Evolutionary conservation across 1,284 basidiomycete species (phyloP).

Genomic region (Austropuccinia psidii): DNA sequence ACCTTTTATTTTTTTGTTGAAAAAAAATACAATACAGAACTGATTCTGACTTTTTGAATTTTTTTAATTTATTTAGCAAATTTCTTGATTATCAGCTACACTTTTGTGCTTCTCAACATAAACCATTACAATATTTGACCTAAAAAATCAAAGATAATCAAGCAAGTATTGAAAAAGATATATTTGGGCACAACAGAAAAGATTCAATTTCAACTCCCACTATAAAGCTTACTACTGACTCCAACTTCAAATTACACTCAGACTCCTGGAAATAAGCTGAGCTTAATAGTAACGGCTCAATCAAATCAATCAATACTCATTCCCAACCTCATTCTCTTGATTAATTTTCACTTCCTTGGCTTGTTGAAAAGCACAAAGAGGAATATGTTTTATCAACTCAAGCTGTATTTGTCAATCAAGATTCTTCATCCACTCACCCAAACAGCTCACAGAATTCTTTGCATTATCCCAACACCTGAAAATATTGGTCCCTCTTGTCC

Average conservation of each 20-base stretch:
- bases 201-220: slow-evolving; percentile 60
- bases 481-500: neutral
- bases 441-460: slow-evolving; percentile 22
- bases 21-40: neutral
- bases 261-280: neutral
- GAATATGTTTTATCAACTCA: neutral
- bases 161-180: slow-evolving; percentile 46
- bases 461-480: slow-evolving; percentile 2
- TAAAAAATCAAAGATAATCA: slow-evolving; percentile 43
- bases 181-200: slow-evolving; percentile 49
- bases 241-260: slow-evolving; percentile 38
- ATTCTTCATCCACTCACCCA: slow-evolving; percentile 11
- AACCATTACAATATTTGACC: neutral
- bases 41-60: too few relatives aligned
- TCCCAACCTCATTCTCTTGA: neutral
- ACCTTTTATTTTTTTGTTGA: too few relatives aligned
- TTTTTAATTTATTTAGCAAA: slow-evolving; percentile 46
- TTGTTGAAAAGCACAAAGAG: slow-evolving; percentile 22
- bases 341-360: slow-evolving; percentile 29
- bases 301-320: neutral
- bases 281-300: neutral
- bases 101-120: neutral
- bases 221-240: slow-evolving; percentile 53
- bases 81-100: slow-evolving; percentile 38
- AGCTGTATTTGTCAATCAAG: too few relatives aligned